Evolutionary conservation across 208 protist genomes (phyloP).

Genomic region (Phytomonas sp.): DNA sequence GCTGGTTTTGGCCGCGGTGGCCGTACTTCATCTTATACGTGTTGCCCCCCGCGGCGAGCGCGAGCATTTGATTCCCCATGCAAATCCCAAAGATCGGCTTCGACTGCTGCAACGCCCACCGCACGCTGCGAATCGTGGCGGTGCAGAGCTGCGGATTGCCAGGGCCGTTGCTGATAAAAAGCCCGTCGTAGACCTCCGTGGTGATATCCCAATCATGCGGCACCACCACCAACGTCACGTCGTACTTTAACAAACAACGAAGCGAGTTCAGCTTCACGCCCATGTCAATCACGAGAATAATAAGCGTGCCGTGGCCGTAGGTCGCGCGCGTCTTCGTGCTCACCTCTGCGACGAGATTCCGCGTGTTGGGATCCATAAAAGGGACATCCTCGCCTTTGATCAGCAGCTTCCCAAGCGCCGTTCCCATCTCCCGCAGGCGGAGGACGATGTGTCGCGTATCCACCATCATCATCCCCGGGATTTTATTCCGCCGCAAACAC

Average conservation of each 20-base stretch:
- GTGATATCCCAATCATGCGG: constrained; percentile 95
- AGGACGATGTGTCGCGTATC: constrained; percentile 97
- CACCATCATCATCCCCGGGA: constrained; percentile 96
- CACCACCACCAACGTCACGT: constrained; percentile 79
- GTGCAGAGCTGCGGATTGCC: constrained; percentile 87
- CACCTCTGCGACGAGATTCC: constrained; percentile 94
- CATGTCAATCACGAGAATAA: constrained; percentile 91
- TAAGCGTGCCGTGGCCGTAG: constrained; percentile 83
- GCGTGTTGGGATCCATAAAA: constrained; percentile 92
- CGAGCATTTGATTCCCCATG: constrained; percentile 98
- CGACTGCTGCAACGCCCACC: constrained; percentile 72
- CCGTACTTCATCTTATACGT: constrained; percentile 99
- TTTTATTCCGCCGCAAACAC: constrained; percentile 91
- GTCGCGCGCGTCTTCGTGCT: constrained; percentile 69
- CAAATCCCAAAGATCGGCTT: constrained; percentile 98
- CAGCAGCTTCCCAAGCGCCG: constrained; percentile 88
- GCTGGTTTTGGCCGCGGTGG: constrained; percentile 98
- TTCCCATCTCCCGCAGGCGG: constrained; percentile 92
- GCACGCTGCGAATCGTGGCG: constrained; percentile 91
- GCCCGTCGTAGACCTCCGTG: constrained; percentile 92
- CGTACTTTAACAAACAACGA: constrained; percentile 86
- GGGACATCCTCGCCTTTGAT: constrained; percentile 59
- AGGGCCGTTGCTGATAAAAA: constrained; percentile 97
- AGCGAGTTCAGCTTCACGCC: constrained; percentile 94
- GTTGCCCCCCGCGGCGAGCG: constrained; percentile 85